Conservation (phyloP, 768 basidiomycete genomes). For the Tylopilus subfusipes region DNA sequence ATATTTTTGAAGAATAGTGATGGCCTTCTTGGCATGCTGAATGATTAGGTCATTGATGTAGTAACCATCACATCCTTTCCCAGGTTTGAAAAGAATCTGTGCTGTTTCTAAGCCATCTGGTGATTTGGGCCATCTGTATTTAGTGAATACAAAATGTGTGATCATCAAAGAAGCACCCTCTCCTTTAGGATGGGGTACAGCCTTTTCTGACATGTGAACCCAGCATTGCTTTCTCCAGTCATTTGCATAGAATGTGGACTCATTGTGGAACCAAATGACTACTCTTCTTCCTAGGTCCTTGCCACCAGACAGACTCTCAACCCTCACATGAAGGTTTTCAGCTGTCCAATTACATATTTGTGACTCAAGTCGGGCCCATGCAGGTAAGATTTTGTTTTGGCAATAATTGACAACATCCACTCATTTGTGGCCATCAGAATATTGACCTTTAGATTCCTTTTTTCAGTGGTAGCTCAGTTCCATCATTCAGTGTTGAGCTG, state of each 20-base stretch:
- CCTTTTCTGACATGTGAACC: neutral
- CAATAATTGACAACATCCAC: neutral
- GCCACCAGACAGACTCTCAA: too few relatives aligned
- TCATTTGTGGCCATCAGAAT: neutral
- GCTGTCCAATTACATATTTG: too few relatives aligned
- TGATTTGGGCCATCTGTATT: neutral
- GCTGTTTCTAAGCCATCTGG: neutral
- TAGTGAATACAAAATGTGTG: neutral
- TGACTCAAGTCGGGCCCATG: neutral
- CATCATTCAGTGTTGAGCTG: neutral
- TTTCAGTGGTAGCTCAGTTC: neutral
- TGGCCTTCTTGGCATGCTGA: neutral
- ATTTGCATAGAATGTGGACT: neutral
- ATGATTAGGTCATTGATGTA: neutral
- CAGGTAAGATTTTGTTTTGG: neutral
- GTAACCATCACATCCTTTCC: neutral
- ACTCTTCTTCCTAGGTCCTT: too few relatives aligned
- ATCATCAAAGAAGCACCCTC: neutral
- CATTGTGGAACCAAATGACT: neutral
- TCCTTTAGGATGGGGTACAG: neutral
- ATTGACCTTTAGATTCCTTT: neutral
- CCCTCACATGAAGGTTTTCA: too few relatives aligned
- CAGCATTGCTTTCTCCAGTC: neutral
- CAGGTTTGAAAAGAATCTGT: neutral
- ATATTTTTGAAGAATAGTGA: neutral